A percentile compares a stretch with the other conserved stretches of the same genome.
These are phyloP conservation scores for Cladosporium sp. DNA, from an alignment of 2,329 filamentous ascomycete genomes.

Conservation along the genomic window DNA sequence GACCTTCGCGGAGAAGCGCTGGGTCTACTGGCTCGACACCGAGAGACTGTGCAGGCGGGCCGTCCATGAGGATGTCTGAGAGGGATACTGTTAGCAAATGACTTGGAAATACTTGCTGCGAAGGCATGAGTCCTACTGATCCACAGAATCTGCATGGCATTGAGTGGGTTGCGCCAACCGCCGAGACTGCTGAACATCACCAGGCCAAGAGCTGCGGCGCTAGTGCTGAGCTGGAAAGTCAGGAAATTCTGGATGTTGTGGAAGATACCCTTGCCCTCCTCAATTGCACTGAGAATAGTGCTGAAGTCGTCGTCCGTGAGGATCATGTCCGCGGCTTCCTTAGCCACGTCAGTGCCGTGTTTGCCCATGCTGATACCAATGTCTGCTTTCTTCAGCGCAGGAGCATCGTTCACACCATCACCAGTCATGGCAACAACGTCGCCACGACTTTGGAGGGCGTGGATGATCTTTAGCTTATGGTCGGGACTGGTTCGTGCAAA, in stretches of 20 bases:
- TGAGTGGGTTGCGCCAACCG: constrained; percentile 91
- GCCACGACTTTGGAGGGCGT: constrained; percentile 82
- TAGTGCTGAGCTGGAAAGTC: constrained; percentile 96
- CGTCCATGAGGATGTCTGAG: constrained; percentile 98
- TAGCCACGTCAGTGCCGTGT: constrained; percentile 93
- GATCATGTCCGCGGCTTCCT: constrained; percentile 93
- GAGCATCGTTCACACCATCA: constrained; percentile 96
- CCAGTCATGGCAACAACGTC: constrained; percentile 99
- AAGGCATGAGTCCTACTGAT: constrained; percentile 68
- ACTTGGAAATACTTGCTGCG: background rate
- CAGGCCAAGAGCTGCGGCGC: constrained; percentile 84
- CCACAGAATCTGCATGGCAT: constrained; percentile 99
- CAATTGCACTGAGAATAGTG: constrained; percentile 89
- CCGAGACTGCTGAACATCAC: constrained; percentile 90
- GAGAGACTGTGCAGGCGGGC: constrained; percentile 91
- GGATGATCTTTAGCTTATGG: constrained; percentile 96
- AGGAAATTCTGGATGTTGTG: constrained; percentile 99
- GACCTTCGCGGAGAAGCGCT: constrained; percentile 87
- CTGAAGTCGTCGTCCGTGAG: constrained; percentile 85
- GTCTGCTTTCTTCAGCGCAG: constrained; percentile 92
- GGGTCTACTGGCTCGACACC: constrained; percentile 94
- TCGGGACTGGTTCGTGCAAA: constrained; percentile 96
- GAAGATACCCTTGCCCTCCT: constrained; percentile 98
- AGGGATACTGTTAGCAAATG: constrained; percentile 23
- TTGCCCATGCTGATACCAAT: constrained; percentile 97